Evolutionary conservation across 371 early-diverging fungal genomes (phyloP).

Genomic region (Gilbertella persicaria): DNA sequence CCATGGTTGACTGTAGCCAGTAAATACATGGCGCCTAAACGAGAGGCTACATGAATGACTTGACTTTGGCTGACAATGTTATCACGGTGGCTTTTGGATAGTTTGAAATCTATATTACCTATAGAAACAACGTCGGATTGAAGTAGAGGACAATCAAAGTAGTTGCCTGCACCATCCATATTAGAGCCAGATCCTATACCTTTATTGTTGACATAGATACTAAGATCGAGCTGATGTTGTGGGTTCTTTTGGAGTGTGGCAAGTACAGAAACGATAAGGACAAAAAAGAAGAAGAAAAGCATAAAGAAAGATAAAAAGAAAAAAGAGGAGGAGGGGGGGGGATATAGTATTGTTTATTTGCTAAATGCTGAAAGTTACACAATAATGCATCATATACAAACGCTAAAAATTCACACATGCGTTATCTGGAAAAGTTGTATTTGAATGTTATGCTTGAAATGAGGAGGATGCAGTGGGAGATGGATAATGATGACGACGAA

Average conservation of each 20-base stretch:
- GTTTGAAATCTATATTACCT: conserved; percentile 15
- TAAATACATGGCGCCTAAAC: conserved; percentile 26
- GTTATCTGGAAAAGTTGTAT: background rate
- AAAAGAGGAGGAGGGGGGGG: too few relatives aligned
- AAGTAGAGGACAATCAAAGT: conserved; percentile 9
- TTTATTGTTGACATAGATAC: conserved; percentile 13
- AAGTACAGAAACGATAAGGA: too few relatives aligned
- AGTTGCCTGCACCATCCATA: conserved; percentile 25
- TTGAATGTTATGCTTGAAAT: conserved; percentile 1
- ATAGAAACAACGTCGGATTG: background rate
- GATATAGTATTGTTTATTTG: too few relatives aligned
- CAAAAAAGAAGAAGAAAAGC: too few relatives aligned
- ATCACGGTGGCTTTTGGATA: conserved; percentile 7
- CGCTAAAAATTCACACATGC: background rate
- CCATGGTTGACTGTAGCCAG: conserved; percentile 27
- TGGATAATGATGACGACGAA: background rate
- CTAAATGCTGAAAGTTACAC: too few relatives aligned
- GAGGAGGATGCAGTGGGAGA: conserved; percentile 22
- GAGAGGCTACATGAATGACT: conserved; percentile 9
- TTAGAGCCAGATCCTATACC: conserved; percentile 12
- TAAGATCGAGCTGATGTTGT: background rate
- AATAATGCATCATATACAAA: background rate
- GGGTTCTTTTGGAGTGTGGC: background rate
- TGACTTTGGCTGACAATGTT: conserved; percentile 33
- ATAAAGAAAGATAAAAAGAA: background rate